phyloP scores from a whole-genome alignment of 1,284 basidiomycete species.

The Puccinia hordei region DNA sequence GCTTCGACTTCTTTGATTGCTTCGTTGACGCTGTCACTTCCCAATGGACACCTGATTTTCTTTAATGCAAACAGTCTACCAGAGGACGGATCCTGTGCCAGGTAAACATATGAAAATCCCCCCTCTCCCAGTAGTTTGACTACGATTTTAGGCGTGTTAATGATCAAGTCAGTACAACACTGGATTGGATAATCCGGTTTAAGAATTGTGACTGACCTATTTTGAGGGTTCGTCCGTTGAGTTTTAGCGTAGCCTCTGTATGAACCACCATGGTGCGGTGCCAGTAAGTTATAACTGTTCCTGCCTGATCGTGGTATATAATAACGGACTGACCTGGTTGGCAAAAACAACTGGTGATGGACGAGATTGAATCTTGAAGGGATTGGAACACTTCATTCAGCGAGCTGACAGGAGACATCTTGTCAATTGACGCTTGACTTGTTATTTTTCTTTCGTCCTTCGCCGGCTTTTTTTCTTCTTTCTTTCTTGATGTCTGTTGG shows the following conservation, averaged over 20 bases:
- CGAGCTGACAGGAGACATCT: conserved; percentile 8
- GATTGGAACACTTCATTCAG: conserved; percentile 13
- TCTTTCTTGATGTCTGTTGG: background rate
- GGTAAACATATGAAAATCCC: conserved; percentile 56
- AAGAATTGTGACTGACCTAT: conserved; percentile 2
- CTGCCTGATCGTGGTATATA: no score
- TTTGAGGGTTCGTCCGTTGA: conserved; percentile 44
- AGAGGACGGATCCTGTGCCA: conserved; percentile 57
- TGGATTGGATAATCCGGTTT: background rate
- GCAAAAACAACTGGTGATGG: conserved; percentile 42
- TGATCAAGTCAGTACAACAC: conserved; percentile 6
- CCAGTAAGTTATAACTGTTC: no score
- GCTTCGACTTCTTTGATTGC: conserved; percentile 59
- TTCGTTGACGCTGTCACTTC: conserved; percentile 57
- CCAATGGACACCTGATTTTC: conserved; percentile 59
- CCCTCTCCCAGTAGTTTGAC: conserved; percentile 55
- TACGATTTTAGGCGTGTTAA: background rate
- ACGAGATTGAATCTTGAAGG: conserved; percentile 46
- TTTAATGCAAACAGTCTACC: conserved; percentile 58
- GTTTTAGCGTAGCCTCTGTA: conserved; percentile 39
- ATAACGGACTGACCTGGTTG: conserved; percentile 26
- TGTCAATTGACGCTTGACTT: background rate
- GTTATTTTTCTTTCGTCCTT: background rate
- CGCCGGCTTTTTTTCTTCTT: background rate
- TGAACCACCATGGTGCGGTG: no score